Percentiles rank a stretch among this genome's conserved stretches.
These are phyloP conservation scores for Pochonia chlamydosporia DNA, from an alignment of 2,329 filamentous ascomycete genomes.

Conservation along the genomic window DNA sequence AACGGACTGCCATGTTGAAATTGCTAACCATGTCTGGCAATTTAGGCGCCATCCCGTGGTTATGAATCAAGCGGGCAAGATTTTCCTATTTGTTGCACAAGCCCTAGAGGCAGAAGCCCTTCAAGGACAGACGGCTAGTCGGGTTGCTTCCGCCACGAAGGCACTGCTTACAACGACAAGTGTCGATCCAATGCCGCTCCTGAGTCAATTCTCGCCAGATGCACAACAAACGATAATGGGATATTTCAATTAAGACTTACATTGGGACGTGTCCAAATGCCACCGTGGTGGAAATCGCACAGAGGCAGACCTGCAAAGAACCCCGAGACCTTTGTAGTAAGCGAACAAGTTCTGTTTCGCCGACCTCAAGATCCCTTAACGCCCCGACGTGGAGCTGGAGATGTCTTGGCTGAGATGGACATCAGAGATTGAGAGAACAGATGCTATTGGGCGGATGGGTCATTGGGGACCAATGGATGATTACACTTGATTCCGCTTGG, in stretches of 20 bases:
- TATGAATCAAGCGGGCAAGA: constrained; percentile 67
- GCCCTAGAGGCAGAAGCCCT: constrained; percentile 88
- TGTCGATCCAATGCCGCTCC: constrained; percentile 68
- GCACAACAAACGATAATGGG: constrained; percentile 74
- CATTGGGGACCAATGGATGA: not conserved
- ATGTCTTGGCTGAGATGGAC: not conserved
- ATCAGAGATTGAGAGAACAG: not conserved
- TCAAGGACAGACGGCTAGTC: constrained; percentile 73
- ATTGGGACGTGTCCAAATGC: not conserved
- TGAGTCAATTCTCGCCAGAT: constrained; percentile 71
- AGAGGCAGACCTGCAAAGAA: not conserved
- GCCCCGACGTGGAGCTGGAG: too few relatives aligned
- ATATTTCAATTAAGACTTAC: constrained; percentile 59
- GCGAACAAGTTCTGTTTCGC: not conserved
- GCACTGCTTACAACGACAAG: constrained; percentile 66
- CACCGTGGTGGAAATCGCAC: not conserved
- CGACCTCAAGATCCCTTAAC: not conserved
- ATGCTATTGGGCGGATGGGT: not conserved
- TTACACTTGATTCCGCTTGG: not conserved
- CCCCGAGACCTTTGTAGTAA: too few relatives aligned
- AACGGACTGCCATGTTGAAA: not conserved
- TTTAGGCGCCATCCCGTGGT: constrained; percentile 79
- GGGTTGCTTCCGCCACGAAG: constrained; percentile 74
- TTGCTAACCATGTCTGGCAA: not conserved
- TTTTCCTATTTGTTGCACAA: constrained; percentile 80